phyloP scores from a whole-genome alignment of 2,329 filamentous ascomycete genomes.

The Hirsutella thompsonii region DNA sequence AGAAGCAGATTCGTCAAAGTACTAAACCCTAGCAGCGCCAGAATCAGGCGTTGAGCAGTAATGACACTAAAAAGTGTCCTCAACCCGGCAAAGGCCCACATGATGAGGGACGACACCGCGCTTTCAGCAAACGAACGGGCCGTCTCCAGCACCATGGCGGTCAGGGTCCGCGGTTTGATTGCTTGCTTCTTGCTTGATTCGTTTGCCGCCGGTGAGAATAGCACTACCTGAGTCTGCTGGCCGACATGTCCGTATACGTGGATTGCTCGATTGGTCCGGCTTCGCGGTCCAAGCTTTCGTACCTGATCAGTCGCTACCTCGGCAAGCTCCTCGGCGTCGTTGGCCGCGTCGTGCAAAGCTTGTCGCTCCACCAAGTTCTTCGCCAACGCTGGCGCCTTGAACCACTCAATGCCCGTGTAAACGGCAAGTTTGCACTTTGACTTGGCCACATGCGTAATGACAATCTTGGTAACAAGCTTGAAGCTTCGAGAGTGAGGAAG shows the following conservation, averaged over 20 bases:
- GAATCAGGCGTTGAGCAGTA: conserved; percentile 61
- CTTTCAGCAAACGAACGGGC: conserved; percentile 63
- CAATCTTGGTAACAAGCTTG: conserved; percentile 75
- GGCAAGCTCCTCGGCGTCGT: conserved; percentile 61
- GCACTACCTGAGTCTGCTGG: conserved; percentile 48
- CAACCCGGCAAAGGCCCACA: conserved; percentile 58
- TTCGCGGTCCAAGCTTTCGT: conserved; percentile 58
- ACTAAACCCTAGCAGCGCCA: conserved; percentile 57
- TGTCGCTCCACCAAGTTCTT: conserved; percentile 52
- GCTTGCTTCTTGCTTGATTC: conserved; percentile 40
- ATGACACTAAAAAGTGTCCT: conserved; percentile 54
- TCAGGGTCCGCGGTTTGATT: conserved; percentile 49
- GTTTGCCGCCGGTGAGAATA: conserved; percentile 39
- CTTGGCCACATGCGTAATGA: conserved; percentile 88
- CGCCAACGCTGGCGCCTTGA: conserved; percentile 47
- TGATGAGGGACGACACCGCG: conserved; percentile 61
- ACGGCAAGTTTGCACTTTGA: conserved; percentile 85
- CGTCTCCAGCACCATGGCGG: conserved; percentile 60
- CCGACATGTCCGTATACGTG: conserved; percentile 70
- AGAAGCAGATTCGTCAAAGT: conserved; percentile 61
- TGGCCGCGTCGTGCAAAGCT: conserved; percentile 62
- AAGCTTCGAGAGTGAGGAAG: conserved; percentile 71
- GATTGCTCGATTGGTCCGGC: conserved; percentile 63
- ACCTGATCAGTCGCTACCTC: conserved; percentile 70
- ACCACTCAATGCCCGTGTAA: conserved; percentile 82